Evolutionary conservation across 2,329 filamentous ascomycete genomes (phyloP), one percentile per base, ranked within the genome.

Genomic region (Exophiala lecanii-corni): DNA sequence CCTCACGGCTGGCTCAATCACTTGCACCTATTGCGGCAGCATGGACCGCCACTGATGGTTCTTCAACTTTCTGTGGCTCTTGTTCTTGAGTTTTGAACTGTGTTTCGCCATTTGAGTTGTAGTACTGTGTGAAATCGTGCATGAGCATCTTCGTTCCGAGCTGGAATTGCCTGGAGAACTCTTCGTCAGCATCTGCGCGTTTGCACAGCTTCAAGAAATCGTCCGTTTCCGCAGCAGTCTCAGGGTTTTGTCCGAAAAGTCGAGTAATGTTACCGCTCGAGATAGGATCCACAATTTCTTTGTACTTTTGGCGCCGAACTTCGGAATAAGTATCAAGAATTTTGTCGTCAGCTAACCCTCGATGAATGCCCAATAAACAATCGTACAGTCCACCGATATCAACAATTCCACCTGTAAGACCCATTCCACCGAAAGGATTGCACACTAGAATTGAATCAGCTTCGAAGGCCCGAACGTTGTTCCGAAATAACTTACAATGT

Each of bases 381-480:
- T 83, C 78, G 45, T 71, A 78, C 4, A 83, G 67, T 0, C 76
- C 76, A 9, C 76, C 78, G 2, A 79, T 70, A 51, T 82, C 79
- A n/a, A 78, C 75, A 41, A 83, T 76, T 0, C 79, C 79, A 4
- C 78, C 78, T 0, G 78, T 82, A 37, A 82, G 72, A 1, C 79
- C 79, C 12, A 82, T 64, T 0, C 79, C 79, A 34, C 79, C 79
- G 61, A 73, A 72, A 1, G 70, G 39, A 19, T 49, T 52, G 36
- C 46, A 49, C 39, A 52, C 48, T 48, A 19, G 19, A 5, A n/a
- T 18, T 17, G 15, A n/a, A n/a, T n/a, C n/a, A n/a, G n/a, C n/a
- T 20, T 23, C 12, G 9, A 6, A 21, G 15, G 28, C 23, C 28
- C n/a, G 15, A 23, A 18, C 31, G 16, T 6, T 5, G 23, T 12